Evolutionary conservation across 73 alveolate species (phyloP).

Genomic region (Paramecium caudatum): DNA sequence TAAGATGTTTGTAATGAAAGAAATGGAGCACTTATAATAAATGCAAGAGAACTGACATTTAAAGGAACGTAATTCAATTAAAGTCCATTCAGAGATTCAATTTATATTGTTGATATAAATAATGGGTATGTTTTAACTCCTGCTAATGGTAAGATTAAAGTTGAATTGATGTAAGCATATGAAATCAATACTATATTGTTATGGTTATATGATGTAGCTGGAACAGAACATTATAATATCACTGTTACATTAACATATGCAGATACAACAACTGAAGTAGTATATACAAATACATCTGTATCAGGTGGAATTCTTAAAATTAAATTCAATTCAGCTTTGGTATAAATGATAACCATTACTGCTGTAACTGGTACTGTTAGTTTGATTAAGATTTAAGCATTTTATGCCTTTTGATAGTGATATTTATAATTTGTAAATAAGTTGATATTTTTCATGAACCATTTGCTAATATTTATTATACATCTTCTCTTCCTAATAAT

Average conservation of each 20-base stretch:
- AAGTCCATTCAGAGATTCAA: slow-evolving; percentile 34
- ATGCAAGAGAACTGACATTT: slow-evolving; percentile 21
- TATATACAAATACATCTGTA: not conserved
- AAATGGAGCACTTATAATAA: slow-evolving; percentile 26
- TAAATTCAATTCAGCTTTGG: not conserved
- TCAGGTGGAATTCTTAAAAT: not conserved
- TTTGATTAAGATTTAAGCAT: slow-evolving; percentile 15
- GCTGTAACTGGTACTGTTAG: not conserved
- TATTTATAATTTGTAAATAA: too few species aligned
- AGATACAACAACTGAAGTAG: not conserved
- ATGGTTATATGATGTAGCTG: not conserved
- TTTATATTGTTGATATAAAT: not conserved
- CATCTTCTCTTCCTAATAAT: slow-evolving; percentile 18
- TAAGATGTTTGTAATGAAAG: slow-evolving; percentile 25
- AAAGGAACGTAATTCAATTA: not conserved
- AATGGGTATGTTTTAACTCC: not conserved
- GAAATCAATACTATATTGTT: slow-evolving; percentile 2
- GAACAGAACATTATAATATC: not conserved
- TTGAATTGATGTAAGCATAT: slow-evolving; percentile 23
- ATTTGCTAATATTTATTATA: not conserved
- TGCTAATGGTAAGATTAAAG: not conserved
- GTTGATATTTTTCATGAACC: too few species aligned
- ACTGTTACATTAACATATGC: not conserved
- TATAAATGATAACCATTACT: not conserved
- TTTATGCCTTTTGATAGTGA: slow-evolving; percentile 47